These are phyloP conservation scores for Colletotrichum higginsianum DNA, from an alignment of 2,329 filamentous ascomycete genomes.

Conservation along the genomic window DNA sequence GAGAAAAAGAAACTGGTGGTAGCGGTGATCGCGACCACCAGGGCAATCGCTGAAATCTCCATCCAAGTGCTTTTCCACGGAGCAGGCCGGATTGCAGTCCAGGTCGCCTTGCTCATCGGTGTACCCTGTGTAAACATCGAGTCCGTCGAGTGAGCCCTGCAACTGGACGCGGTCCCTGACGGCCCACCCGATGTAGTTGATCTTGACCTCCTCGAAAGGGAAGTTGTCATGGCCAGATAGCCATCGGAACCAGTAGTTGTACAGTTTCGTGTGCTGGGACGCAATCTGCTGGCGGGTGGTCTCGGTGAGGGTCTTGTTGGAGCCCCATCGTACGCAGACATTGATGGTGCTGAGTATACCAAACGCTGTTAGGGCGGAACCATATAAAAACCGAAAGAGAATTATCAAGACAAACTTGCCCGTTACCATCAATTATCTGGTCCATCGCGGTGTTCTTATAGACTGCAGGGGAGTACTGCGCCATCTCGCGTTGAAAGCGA, in stretches of 20 bases:
- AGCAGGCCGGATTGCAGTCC: not conserved
- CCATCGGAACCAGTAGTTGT: not conserved
- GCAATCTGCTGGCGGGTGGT: not conserved
- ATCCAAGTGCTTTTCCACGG: not conserved
- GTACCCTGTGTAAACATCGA: not conserved
- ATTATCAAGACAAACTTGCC: too few species aligned
- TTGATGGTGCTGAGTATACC: not conserved
- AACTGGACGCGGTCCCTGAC: not conserved
- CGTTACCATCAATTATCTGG: too few species aligned
- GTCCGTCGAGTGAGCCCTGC: not conserved
- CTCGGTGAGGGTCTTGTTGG: not conserved
- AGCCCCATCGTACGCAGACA: not conserved
- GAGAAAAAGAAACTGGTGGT: not conserved
- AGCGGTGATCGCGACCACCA: not conserved
- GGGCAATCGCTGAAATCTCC: not conserved
- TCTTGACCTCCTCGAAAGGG: not conserved
- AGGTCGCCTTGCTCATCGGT: not conserved
- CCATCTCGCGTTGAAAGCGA: too few species aligned
- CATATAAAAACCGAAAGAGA: too few species aligned
- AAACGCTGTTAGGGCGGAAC: too few species aligned
- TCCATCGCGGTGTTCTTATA: too few species aligned
- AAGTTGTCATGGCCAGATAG: not conserved
- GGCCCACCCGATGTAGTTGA: not conserved
- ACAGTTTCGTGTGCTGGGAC: not conserved
- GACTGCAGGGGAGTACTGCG: too few species aligned